A percentile compares a stretch with the other conserved stretches of the same genome.
Conservation (phyloP, 129 eudicot species). For the Apium graveolens region DNA sequence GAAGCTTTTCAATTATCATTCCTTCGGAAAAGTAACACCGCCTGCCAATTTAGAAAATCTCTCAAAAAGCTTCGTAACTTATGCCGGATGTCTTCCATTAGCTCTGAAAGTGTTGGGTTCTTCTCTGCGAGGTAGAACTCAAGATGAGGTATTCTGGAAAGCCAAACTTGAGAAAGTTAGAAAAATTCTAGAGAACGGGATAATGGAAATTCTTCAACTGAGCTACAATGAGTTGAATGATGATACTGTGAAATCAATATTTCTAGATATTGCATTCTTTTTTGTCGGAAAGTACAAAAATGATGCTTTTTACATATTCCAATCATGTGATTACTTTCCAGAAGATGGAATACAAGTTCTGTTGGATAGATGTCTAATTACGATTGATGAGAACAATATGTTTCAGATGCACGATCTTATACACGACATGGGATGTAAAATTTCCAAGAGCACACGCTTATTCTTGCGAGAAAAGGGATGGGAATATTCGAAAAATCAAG, state of each 20-base stretch:
- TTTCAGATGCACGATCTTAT: constrained; percentile 8
- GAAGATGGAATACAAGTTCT: constrained; percentile 10
- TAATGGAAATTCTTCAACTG: not conserved
- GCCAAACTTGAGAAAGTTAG: not conserved
- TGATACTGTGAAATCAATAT: not conserved
- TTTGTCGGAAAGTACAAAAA: not conserved
- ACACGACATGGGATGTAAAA: not conserved
- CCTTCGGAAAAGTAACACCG: constrained; percentile 12
- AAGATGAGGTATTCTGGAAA: not conserved
- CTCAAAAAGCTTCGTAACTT: constrained; percentile 15
- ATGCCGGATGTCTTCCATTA: constrained; percentile 15
- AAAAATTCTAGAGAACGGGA: not conserved
- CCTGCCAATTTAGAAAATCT: not conserved
- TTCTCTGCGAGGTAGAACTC: constrained; percentile 1
- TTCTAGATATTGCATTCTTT: constrained; percentile 19
- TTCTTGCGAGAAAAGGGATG: not conserved
- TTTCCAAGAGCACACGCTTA: not conserved
- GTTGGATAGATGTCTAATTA: not conserved
- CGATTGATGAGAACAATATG: no score
- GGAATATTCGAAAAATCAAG: not conserved
- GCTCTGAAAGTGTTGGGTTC: constrained; percentile 37
- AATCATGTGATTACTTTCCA: not conserved
- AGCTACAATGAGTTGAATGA: not conserved
- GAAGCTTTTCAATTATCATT: constrained; percentile 27
- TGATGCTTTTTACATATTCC: not conserved